Conservation (phyloP, 805 yeast species). For the Candida maris region DNA sequence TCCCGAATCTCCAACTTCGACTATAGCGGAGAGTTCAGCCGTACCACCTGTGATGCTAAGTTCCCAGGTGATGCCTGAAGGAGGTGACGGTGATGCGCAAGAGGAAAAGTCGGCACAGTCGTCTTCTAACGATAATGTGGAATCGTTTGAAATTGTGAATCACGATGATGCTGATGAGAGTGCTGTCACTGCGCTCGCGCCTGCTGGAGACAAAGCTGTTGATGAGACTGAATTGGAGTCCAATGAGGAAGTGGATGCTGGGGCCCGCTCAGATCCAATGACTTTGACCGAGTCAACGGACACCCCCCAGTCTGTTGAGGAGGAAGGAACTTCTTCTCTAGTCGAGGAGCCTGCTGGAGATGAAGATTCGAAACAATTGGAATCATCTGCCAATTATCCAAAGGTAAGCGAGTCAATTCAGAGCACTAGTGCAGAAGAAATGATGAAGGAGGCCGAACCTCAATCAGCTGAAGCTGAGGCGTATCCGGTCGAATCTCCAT, state of each 20-base stretch:
- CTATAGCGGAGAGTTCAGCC: conserved; percentile 30
- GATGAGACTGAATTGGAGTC: too few species aligned
- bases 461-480: background rate
- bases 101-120: conserved; percentile 5
- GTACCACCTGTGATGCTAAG: conserved; percentile 25
- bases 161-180: conserved; percentile 39
- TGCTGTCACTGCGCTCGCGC: background rate
- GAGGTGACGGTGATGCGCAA: conserved; percentile 15
- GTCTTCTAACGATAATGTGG: conserved; percentile 31
- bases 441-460: background rate
- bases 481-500: background rate
- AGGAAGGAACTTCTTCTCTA: background rate
- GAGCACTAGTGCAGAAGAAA: background rate
- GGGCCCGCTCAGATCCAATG: background rate
- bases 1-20: conserved; percentile 36
- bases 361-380: background rate
- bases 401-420: background rate
- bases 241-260: background rate
- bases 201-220: background rate
- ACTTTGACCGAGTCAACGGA: background rate
- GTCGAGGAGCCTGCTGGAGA: background rate
- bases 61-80: conserved; percentile 29
- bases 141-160: conserved; percentile 52
- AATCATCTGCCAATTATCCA: background rate
- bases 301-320: background rate